Evolutionary conservation across 805 yeast species (phyloP), one percentile per base, ranked within the genome.

Genomic region (Metschnikowia borealis): DNA sequence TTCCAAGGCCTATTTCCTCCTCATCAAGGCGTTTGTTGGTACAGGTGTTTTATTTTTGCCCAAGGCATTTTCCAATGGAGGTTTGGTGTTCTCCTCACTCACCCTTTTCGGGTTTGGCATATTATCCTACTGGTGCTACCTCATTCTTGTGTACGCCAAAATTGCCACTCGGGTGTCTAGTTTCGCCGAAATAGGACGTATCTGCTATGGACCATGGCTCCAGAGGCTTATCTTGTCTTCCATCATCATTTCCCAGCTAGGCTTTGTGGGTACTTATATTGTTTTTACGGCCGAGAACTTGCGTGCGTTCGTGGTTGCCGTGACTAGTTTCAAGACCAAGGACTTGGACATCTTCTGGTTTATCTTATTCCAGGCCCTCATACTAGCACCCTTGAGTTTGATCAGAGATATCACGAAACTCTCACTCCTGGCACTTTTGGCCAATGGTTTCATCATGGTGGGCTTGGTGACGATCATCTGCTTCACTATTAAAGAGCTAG

Each of bases 201-300:
- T 68, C 41, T 67, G 85, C 23, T 87, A 82, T 63, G 94, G 94
- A 1, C 64, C 65, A 2, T 79, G 83, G 78, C 72, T 87, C 73
- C 88, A 83, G 62, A 68, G 75, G 42, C 63, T 85, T 45, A 87
- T 87, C 49, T 66, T 87, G 39, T 60, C 74, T 13, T 84, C 92
- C 1, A 77, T 87, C 48, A 79, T 85, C 11, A 59, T 85, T 13
- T 83, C 92, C 0, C 95, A 87, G 63, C 68, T 87, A 50, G 95
- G 95, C 0, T 87, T 87, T 62, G 86, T 85, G 8, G 88, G 88
- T 14, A 89, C 94, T 0, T 87, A 87, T 63, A 83, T 85, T 56
- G 87, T 87, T 1, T 87, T 87, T 66, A 85, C 92, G 0, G 81
- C 88, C 1, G 86, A 85, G 53, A 87, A 87, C 62, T 59, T 87